These are phyloP conservation scores for Tricholoma flavovirens DNA, from an alignment of 768 basidiomycete genomes.

Conservation along the genomic window DNA sequence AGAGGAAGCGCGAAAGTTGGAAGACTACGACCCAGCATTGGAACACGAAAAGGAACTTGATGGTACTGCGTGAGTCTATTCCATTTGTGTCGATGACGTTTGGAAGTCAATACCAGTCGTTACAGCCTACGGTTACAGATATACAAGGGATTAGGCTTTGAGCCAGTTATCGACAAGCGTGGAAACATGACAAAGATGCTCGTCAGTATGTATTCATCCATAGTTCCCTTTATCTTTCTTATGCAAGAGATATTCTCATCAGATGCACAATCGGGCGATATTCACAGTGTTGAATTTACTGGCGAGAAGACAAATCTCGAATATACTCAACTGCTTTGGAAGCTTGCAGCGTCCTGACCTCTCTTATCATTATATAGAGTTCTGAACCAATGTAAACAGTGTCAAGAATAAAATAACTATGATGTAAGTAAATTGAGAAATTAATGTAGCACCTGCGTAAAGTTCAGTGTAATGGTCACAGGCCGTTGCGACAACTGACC, in stretches of 20 bases:
- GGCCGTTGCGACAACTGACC: slow-evolving; percentile 11
- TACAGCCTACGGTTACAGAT: slow-evolving; percentile 60
- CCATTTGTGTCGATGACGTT: background rate
- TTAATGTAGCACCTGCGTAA: slow-evolving; percentile 2
- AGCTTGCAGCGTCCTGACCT: slow-evolving; percentile 36
- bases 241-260: background rate
- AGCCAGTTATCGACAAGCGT: slow-evolving; percentile 52
- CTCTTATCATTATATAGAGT: background rate
- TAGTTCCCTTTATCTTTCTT: background rate
- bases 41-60: slow-evolving; percentile 70
- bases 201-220: slow-evolving; percentile 45
- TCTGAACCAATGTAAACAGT: background rate
- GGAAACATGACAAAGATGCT: slow-evolving; percentile 55
- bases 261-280: slow-evolving; percentile 48
- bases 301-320: slow-evolving; percentile 29
- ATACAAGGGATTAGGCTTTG: slow-evolving; percentile 69
- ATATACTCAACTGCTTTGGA: slow-evolving; percentile 38
- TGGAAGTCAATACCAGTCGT: background rate
- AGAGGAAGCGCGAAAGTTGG: slow-evolving; percentile 54
- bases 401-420: slow-evolving; percentile 1
- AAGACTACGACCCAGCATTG: slow-evolving; percentile 64
- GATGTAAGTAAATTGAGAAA: background rate
- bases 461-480: background rate
- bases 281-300: slow-evolving; percentile 36
- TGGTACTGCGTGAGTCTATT: slow-evolving; percentile 51